phyloP scores from a whole-genome alignment of 352 stramenopile genomes.

The Pythium chondricola region DNA sequence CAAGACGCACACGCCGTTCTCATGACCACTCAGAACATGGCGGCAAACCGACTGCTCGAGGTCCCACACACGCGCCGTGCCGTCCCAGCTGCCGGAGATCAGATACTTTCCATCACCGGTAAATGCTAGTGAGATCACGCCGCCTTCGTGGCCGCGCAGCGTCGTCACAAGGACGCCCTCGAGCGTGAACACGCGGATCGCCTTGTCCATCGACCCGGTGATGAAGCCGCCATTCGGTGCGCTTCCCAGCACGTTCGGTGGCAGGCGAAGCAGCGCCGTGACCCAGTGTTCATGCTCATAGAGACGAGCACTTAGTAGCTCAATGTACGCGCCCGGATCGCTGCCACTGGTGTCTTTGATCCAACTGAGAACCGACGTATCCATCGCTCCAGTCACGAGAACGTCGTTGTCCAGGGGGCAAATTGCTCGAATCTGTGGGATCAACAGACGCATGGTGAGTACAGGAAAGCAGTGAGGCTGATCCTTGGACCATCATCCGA shows the following conservation, averaged over 20 bases:
- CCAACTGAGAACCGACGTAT: slow-evolving; percentile 57
- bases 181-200: slow-evolving; percentile 54
- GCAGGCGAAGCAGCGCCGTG: slow-evolving; percentile 45
- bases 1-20: slow-evolving; percentile 82
- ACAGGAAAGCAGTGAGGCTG: slow-evolving; percentile 5
- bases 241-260: slow-evolving; percentile 16
- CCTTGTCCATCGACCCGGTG: slow-evolving; percentile 78
- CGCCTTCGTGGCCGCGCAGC: slow-evolving; percentile 60
- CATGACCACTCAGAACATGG: slow-evolving; percentile 53
- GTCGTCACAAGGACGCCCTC: slow-evolving; percentile 34
- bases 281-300: slow-evolving; percentile 85
- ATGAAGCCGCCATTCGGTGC: slow-evolving; percentile 44
- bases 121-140: slow-evolving; percentile 65
- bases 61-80: slow-evolving; percentile 71
- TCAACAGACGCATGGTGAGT: slow-evolving; percentile 1
- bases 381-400: slow-evolving; percentile 72
- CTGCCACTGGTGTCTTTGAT: slow-evolving; percentile 22
- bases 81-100: slow-evolving; percentile 80
- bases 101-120: slow-evolving; percentile 33
- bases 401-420: slow-evolving; percentile 37
- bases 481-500: slow-evolving; percentile 1
- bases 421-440: slow-evolving; percentile 52
- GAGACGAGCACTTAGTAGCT: slow-evolving; percentile 46
- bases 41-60: slow-evolving; percentile 40
- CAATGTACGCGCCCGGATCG: slow-evolving; percentile 20